Evolutionary conservation across 257 asterid species (phyloP).

Genomic region (Solanum lycopersicoides): DNA sequence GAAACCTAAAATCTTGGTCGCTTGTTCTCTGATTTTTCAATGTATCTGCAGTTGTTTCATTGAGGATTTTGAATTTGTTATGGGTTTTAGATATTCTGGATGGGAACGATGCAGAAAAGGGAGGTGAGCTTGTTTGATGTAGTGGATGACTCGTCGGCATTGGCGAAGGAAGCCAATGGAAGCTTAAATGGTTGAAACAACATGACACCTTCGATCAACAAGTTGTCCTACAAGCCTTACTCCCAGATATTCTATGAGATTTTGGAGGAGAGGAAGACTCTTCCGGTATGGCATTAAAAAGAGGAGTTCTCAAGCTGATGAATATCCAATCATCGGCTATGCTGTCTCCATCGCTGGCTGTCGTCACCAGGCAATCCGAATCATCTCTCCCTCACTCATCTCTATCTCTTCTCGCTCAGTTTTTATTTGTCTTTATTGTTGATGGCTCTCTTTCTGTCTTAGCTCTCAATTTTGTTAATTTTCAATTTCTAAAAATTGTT

Average conservation of each 20-base stretch:
- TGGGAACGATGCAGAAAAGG: conserved; percentile 90
- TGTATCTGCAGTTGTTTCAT: neutral
- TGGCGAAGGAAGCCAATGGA: conserved; percentile 25
- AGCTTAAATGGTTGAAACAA: conserved; percentile 17
- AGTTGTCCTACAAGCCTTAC: conserved; percentile 35
- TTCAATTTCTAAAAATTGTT: neutral
- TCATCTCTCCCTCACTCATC: neutral
- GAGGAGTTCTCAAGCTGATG: neutral
- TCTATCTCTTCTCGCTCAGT: neutral
- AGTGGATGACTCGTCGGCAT: conserved; percentile 43
- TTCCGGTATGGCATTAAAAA: conserved; percentile 63
- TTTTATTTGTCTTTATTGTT: neutral
- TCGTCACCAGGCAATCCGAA: neutral
- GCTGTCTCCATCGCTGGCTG: neutral
- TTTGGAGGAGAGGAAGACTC: conserved; percentile 49
- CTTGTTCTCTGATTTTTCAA: neutral
- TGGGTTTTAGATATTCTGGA: neutral
- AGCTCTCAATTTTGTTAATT: neutral
- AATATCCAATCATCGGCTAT: neutral
- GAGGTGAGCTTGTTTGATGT: conserved; percentile 80
- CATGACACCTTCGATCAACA: conserved; percentile 24
- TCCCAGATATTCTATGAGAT: conserved; percentile 74
- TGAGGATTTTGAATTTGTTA: neutral
- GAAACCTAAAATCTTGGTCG: neutral
- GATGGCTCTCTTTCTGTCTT: neutral